Conservation (phyloP, 2,329 filamentous ascomycete species). For the Aureobasidium sp. region DNA sequence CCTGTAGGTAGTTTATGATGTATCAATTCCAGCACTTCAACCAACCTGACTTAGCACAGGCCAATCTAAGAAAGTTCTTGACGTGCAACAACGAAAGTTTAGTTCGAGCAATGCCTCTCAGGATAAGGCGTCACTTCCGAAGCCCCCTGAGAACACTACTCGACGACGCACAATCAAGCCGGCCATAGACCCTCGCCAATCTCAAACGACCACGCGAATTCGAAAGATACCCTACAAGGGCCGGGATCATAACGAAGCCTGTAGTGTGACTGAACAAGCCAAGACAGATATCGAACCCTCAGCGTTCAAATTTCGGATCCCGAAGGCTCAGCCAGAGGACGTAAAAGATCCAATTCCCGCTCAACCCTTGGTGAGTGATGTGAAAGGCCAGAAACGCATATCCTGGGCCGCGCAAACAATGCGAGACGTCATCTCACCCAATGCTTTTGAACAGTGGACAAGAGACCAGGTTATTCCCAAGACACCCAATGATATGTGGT, state of each 20-base stretch:
- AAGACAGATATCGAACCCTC: background rate
- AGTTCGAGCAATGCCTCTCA: background rate
- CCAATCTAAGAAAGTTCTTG: background rate
- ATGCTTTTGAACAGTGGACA: background rate
- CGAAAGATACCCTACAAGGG: background rate
- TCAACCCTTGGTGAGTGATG: background rate
- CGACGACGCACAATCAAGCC: background rate
- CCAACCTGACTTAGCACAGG: conserved; percentile 6
- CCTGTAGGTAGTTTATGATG: background rate
- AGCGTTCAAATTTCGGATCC: background rate
- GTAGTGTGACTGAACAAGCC: background rate
- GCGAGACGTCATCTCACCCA: background rate
- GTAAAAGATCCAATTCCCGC: background rate
- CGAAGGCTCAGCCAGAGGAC: background rate
- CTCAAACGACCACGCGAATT: background rate
- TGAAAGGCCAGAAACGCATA: background rate
- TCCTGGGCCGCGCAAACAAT: background rate
- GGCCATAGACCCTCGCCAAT: background rate
- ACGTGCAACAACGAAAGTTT: background rate
- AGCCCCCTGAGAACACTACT: background rate
- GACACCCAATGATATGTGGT: background rate
- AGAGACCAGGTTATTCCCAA: background rate
- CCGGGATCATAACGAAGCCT: background rate
- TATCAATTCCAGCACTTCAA: background rate
- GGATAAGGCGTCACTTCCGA: background rate